Percentiles rank a stretch among this genome's conserved stretches.
These are phyloP conservation scores for Phycomyces blakesleeanus DNA, from an alignment of 192 early-diverging fungal species.

Conservation along the genomic window DNA sequence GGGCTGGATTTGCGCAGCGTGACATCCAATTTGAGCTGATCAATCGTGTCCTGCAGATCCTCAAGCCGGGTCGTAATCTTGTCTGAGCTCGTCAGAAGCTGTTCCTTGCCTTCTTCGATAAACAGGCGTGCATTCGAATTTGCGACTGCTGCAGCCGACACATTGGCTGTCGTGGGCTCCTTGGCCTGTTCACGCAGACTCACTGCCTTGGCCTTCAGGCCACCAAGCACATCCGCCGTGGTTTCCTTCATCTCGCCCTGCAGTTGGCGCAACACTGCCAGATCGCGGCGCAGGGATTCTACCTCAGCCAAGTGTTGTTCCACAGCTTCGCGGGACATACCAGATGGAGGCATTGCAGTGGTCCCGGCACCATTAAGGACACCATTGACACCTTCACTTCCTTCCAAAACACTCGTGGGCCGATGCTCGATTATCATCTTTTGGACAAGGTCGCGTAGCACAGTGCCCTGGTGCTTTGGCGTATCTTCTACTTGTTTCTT, in stretches of 20 bases:
- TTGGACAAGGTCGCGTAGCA: background rate
- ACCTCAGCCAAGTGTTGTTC: constrained; percentile 43
- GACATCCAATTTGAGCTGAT: constrained; percentile 72
- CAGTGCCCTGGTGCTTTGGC: background rate
- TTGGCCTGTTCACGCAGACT: background rate
- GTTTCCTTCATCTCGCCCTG: constrained; percentile 29
- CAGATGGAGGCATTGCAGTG: background rate
- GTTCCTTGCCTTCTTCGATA: constrained; percentile 51
- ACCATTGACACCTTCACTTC: background rate
- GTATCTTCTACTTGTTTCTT: constrained; percentile 36
- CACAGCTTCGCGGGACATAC: constrained; percentile 7
- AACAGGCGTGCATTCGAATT: constrained; percentile 7
- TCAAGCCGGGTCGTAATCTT: constrained; percentile 48
- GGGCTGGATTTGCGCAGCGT: constrained; percentile 64
- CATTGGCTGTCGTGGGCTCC: background rate
- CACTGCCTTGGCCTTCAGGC: constrained; percentile 19
- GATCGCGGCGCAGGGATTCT: constrained; percentile 44
- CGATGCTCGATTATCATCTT: background rate
- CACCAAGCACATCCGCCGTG: constrained; percentile 8
- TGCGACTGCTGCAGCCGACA: constrained; percentile 13
- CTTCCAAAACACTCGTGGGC: constrained; percentile 15
- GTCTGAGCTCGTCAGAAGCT: constrained; percentile 44
- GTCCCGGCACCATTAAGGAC: background rate
- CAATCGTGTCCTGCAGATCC: constrained; percentile 62
- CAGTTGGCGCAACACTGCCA: constrained; percentile 47